Base-by-base conservation (phyloP, 2,329 filamentous ascomycete genomes). In the Drechslerella dactyloides region DNA sequence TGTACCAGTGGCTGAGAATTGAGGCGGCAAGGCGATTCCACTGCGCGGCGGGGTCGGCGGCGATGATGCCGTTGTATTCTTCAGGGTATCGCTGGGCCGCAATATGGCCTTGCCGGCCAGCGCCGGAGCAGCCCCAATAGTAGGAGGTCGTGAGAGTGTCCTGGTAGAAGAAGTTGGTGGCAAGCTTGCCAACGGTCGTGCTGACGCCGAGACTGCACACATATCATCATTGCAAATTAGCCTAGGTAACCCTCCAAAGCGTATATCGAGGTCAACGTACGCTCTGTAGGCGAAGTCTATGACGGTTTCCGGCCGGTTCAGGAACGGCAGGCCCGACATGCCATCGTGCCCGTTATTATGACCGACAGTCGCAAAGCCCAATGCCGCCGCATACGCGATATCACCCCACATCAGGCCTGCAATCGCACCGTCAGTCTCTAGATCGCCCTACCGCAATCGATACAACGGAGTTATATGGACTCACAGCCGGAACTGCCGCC, bases 21-120 rank as follows among this genome's bases (percentile, higher is more conserved):
- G 24, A 27, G 8, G 59, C 53, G 24, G 53, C 46, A 27, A 84
- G 75, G 51, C 82, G 80, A 74, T 82, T 79, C 73, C 82, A 81
- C 74, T 81, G 80, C 56, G 80, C 75, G 21, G 62, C 81, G 21
- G 78, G 81, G 52, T 81, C 78, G 19, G 80, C 82, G 4, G 81
- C 79, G 35, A 83, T 80, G 56, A 83, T 81, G 37, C 82, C 82
- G 66, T 83, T 82, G 58, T 83, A 83, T 74, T 83, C 82, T 17
- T 80, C 76, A 0, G 82, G 82, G 73, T 79, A 83, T 54, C 79
- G 77, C 68, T 83, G 80, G 3, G 80, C 78, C 1, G 80, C 80
- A 70, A 82, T 82, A 58, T 82, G 77, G 40, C 82, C 82, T 75
- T 83, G 81, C 17, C 80, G 78, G 27, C 82, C 82, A 64, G 81